phyloP scores from a whole-genome alignment of 495 filamentous ascomycete genomes.

The Annulohypoxylon bovei region DNA sequence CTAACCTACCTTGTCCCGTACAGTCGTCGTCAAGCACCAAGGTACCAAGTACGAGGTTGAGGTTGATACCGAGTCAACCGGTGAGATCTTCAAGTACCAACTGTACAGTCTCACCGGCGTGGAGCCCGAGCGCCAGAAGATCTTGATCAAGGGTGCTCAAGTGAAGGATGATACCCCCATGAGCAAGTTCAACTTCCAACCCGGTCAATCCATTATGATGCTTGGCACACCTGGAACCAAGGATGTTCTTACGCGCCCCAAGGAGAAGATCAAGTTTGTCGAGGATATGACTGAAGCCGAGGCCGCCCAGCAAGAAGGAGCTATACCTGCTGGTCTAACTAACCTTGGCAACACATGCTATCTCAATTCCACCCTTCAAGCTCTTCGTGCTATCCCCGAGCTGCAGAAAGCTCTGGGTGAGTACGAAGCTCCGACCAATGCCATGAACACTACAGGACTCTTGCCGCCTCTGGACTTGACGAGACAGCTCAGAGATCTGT shows the following conservation, averaged over 20 bases:
- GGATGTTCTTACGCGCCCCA: constrained; percentile 73
- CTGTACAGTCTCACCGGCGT: constrained; percentile 95
- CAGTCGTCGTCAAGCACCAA: constrained; percentile 93
- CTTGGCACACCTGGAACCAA: constrained; percentile 84
- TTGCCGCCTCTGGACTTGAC: constrained; percentile 75
- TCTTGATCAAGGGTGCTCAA: constrained; percentile 90
- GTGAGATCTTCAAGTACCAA: constrained; percentile 94
- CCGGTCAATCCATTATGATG: constrained; percentile 92
- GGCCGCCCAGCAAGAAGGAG: constrained; percentile 80
- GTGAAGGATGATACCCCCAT: constrained; percentile 95
- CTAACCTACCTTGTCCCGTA: constrained; percentile 17
- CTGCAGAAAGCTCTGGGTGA: constrained; percentile 80
- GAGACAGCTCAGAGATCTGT: constrained; percentile 81
- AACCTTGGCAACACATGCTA: constrained; percentile 99
- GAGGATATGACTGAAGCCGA: constrained; percentile 99
- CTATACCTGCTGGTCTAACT: constrained; percentile 86
- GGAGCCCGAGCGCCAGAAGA: constrained; percentile 95
- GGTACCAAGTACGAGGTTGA: constrained; percentile 95
- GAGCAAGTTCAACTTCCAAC: constrained; percentile 82
- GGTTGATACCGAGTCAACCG: constrained; percentile 82
- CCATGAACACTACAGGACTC: constrained; percentile 11
- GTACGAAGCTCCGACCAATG: constrained; percentile 63
- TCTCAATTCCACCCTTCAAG: constrained; percentile 94
- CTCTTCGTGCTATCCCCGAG: constrained; percentile 88
- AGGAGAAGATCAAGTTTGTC: constrained; percentile 84